Percentiles rank a stretch among this genome's conserved stretches.
phyloP scores from a whole-genome alignment of 306 rosid genomes.

The Argentina anserina region DNA sequence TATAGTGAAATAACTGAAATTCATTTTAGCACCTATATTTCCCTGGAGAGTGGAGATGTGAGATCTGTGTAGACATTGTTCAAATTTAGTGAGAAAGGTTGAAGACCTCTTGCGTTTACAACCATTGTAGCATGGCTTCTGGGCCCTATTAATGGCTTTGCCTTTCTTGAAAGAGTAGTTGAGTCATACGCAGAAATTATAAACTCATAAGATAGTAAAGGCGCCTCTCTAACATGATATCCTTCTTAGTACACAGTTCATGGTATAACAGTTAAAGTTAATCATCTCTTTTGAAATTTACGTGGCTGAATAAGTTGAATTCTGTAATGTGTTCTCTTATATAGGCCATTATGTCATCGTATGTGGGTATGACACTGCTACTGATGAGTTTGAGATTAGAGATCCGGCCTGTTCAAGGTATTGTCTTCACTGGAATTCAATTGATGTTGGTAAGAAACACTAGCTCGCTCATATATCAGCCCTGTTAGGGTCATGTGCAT shows the following conservation, averaged over 20 bases:
- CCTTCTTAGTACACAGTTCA: neutral
- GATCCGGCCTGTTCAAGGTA: conserved; percentile 92
- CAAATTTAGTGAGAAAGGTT: neutral
- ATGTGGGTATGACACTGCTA: conserved; percentile 81
- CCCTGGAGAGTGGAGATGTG: neutral
- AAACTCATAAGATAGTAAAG: neutral
- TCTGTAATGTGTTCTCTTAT: conserved; percentile 19
- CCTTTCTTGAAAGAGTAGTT: neutral
- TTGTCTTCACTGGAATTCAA: neutral
- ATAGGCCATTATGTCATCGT: conserved; percentile 89
- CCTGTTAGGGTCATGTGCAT: neutral
- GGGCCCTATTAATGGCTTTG: neutral
- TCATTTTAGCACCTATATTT: neutral
- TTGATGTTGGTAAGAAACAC: neutral
- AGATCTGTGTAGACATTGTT: neutral
- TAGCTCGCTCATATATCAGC: neutral
- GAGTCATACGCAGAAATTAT: neutral
- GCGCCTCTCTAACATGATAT: neutral
- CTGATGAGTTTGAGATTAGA: conserved; percentile 95
- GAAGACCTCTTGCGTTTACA: neutral
- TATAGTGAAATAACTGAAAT: neutral
- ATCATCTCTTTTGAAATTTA: neutral
- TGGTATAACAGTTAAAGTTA: neutral
- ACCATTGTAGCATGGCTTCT: neutral
- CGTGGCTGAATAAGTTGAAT: neutral